Evolutionary conservation across 1,284 basidiomycete genomes (phyloP), one percentile per base, ranked within the genome.

Genomic region (Sparassis latifolia): DNA sequence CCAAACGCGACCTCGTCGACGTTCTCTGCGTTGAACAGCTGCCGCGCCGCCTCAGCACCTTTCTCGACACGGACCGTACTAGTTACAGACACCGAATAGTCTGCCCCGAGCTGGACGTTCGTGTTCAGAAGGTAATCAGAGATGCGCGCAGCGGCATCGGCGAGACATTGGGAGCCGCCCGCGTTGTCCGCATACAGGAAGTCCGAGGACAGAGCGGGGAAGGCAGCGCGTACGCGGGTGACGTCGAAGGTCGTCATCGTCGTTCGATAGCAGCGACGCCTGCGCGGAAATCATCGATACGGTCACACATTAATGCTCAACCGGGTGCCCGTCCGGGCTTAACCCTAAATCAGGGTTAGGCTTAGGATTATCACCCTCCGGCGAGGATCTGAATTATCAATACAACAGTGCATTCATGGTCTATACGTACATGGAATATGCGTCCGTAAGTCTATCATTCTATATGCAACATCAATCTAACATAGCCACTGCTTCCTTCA

Each of bases 131-230:
- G 75, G 58, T 89, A 91, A 59, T 85, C 79, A 7, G 73, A 71
- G 55, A 90, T 76, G 37, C 75, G 69, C 49, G 80, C 72, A 42
- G 79, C 78, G 39, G 82, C 82, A 50, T 67, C 67, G 48, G 72
- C 65, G 5, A 76, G 65, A 40, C 76, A 76, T 62, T 90, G 87
- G 2, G 85, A 87, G 3, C 88, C 89, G 0, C 87, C 89, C 0
- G 89, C 89, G 58, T 88, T 91, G 67, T 90, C 88, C 6, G 76
- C 86, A 59, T 78, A 90, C 55, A 89, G 76, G 60, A 75, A 88
- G 2, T 77, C 77, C 1, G 72, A 69, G 33, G 70, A 62, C n/a
- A 89, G 69, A 5, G 82, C 69, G 9, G 85, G 86, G 60, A 89
- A 89, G 33, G 75, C 73, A 33, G 75, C 69, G 52, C 84, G 79